Base-by-base conservation (phyloP, 805 yeast genomes). In the Torulaspora maleeae region DNA sequence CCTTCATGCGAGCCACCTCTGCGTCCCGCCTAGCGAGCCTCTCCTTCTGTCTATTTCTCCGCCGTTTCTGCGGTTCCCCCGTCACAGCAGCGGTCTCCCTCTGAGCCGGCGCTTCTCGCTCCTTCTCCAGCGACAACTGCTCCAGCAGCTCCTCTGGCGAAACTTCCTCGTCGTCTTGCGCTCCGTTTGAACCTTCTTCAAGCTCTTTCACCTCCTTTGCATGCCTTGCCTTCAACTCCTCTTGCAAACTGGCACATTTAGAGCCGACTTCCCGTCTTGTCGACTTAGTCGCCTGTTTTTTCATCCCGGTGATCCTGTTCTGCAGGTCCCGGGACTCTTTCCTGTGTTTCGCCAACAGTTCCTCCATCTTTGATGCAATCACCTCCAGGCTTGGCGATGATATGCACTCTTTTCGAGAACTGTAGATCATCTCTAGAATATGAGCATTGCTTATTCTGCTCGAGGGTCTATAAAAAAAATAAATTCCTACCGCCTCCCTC, bases 21-120 rank as follows among this genome's bases (percentile, higher is more conserved):
- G 83, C 87, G 38, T 86, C 81, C 47, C 96, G 73, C 59, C 75
- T 79, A 0, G 91, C 95, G 19, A 88, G 60, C 55, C 86, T 74
- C 58, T 89, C 97, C 66, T 84, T 86, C 51, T 87, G 93, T 44
- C 97, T 75, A 61, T 91, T 91, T 38, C 91, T 74, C 6, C 67
- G 67, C 52, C 43, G 36, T 16, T 29, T 38, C 41, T 24, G 32
- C 13, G 35, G 41, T 17, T 6, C 36, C 17, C 15, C 16, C 24
- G 47, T 43, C 25, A 41, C 51, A 12, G 34, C 49, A n/a, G 43
- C 45, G 29, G 48, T 51, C 27, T 53, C 64, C 13, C 15, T 25
- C 3, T 22, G 8, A 4, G 25, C 25, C 10, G 25, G 25, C 25
- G 17, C 16, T 12, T 29, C 11, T 27, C 52, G 54, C 27, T 58